Base-by-base conservation (phyloP, 2,329 filamentous ascomycete species). In the Trichoderma koningii region DNA sequence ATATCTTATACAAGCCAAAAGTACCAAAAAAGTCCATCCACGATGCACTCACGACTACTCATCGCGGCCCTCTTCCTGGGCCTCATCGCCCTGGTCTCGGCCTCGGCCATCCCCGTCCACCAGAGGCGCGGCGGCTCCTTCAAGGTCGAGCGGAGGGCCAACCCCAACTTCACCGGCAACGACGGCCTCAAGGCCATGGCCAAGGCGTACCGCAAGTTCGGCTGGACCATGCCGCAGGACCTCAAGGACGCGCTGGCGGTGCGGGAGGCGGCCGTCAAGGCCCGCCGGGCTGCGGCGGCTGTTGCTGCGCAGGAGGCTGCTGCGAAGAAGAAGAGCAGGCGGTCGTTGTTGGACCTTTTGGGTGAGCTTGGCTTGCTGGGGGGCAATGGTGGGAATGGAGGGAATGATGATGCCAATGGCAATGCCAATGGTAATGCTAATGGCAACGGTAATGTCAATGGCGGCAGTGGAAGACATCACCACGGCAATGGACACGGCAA, bases 141-240 rank as follows among this genome's bases (percentile, higher is more conserved):
- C 78, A 85, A 83, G 73, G 82, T 90, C 41, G 81, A 85, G 57
- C 81, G 87, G 42, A 77, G 84, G 53, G 76, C 79, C 59, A 87
- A 87, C 70, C 77, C 77, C n/a, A 79, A 79, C 64, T 86, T 87
- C 72, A 78, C 80, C 23, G 76, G 81, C 21, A 76, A 74, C 67
- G 82, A 89, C 77, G 87, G 88, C n/a, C 79, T 82, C 0, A 75
- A 71, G 63, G 87, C 88, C 57, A 80, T 93, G 69, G 76, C 83
- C 57, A 90, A 86, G 76, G 85, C 89, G 17, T 88, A 89, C 74
- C 77, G 81, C 70, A 93, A 93, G 75, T 92, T 84, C 75, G 83
- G 84, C 67, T 83, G 88, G 76, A 76, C 78, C 44, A 76, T 84
- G 52, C 77, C 81, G 2, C 70, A 78, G 2, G 77, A 76, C 7